These are phyloP conservation scores for Paecilomyces niveus DNA, from an alignment of 2,329 filamentous ascomycete genomes.

Conservation along the genomic window DNA sequence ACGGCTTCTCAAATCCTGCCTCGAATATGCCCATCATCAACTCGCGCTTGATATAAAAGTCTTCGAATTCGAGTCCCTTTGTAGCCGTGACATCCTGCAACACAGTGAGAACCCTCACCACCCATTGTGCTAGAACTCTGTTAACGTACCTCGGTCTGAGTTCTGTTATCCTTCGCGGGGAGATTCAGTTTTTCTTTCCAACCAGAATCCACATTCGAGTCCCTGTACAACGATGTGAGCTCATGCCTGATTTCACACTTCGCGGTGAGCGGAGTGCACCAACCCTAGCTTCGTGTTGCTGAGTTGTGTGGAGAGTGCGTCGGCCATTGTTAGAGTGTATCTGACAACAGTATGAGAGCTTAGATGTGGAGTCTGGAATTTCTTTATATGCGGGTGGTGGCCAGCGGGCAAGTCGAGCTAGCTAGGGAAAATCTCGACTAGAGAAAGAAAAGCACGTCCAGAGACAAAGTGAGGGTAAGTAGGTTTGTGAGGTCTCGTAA, in stretches of 20 bases:
- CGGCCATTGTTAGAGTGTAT: slow-evolving; percentile 29
- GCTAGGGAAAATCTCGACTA: neutral
- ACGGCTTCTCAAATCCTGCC: slow-evolving; percentile 96
- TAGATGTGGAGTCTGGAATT: neutral
- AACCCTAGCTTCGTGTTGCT: slow-evolving; percentile 38
- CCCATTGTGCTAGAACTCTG: slow-evolving; percentile 3
- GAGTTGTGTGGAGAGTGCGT: slow-evolving; percentile 39
- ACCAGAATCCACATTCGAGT: slow-evolving; percentile 31
- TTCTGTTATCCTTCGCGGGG: slow-evolving; percentile 41
- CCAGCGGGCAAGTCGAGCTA: neutral
- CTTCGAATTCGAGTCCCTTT: slow-evolving; percentile 95
- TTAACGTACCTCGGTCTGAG: slow-evolving; percentile 42
- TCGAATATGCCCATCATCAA: slow-evolving; percentile 99
- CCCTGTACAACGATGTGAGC: slow-evolving; percentile 20
- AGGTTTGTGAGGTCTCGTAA: neutral
- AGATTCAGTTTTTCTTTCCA: slow-evolving; percentile 42
- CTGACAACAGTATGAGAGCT: neutral
- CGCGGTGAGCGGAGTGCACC: slow-evolving; percentile 7
- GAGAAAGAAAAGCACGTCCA: neutral
- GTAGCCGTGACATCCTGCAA: slow-evolving; percentile 91
- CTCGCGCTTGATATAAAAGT: slow-evolving; percentile 90
- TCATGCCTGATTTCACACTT: slow-evolving; percentile 2
- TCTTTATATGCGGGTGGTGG: neutral
- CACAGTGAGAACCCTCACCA: slow-evolving; percentile 11
- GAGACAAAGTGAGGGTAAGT: neutral